These are phyloP conservation scores for Knoxdaviesia capensis DNA, from an alignment of 2,329 filamentous ascomycete species.

Conservation along the genomic window DNA sequence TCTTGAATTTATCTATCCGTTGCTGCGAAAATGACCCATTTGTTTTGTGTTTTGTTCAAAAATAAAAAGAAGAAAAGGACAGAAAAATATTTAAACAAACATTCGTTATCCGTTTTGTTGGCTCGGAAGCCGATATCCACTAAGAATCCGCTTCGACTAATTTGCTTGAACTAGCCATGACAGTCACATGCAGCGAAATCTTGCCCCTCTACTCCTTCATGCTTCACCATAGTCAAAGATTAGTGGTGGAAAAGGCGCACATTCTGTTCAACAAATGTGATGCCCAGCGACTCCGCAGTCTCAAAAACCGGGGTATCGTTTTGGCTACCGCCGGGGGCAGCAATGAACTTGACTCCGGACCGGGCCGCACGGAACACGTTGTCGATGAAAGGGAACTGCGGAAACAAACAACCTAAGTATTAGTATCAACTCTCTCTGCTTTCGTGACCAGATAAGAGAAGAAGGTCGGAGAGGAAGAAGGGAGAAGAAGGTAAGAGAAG, in stretches of 20 bases:
- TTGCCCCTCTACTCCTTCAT: no score
- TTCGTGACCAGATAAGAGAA: slow-evolving; percentile 2
- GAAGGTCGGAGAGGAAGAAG: not conserved
- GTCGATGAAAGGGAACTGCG: slow-evolving; percentile 89
- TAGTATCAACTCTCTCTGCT: slow-evolving; percentile 6
- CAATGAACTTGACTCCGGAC: slow-evolving; percentile 89
- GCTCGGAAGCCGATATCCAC: no score
- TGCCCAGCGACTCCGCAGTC: slow-evolving; percentile 77
- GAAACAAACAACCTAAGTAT: slow-evolving; percentile 3
- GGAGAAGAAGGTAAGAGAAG: not conserved
- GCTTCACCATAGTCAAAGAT: not conserved
- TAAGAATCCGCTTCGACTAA: no score
- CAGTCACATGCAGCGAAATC: no score
- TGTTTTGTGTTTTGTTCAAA: no score
- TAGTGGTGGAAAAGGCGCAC: slow-evolving; percentile 91
- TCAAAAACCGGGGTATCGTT: slow-evolving; percentile 68
- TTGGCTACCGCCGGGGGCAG: slow-evolving; percentile 77
- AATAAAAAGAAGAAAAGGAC: no score
- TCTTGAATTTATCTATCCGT: no score
- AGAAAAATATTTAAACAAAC: no score
- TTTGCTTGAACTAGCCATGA: no score
- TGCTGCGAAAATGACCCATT: no score
- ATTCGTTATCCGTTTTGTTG: no score
- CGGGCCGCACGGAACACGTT: slow-evolving; percentile 84
- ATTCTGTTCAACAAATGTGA: slow-evolving; percentile 91